phyloP scores from a whole-genome alignment of 768 basidiomycete genomes.

The Russula ochroleuca region DNA sequence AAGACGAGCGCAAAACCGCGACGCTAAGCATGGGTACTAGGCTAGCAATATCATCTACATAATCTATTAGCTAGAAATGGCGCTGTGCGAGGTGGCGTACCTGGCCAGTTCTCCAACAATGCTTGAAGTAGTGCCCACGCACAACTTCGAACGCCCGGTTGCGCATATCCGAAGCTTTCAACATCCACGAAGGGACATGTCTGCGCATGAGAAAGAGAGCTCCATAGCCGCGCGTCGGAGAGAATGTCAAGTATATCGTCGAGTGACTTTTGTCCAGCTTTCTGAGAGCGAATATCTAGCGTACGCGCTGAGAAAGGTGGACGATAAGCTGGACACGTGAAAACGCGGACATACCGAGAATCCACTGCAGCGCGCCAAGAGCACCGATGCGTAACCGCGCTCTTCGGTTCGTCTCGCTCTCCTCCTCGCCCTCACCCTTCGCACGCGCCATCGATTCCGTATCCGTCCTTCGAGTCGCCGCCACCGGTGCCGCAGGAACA shows the following conservation, averaged over 20 bases:
- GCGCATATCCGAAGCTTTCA: constrained; percentile 54
- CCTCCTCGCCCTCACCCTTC: constrained; percentile 60
- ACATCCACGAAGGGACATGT: constrained; percentile 42
- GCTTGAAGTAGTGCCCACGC: constrained; percentile 57
- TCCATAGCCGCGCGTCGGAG: constrained; percentile 56
- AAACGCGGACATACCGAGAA: constrained; percentile 47
- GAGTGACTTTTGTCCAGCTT: constrained; percentile 4
- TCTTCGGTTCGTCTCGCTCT: constrained; percentile 62
- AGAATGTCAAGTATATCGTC: constrained; percentile 41
- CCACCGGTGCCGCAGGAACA: constrained; percentile 19
- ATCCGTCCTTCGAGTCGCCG: constrained; percentile 34
- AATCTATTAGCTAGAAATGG: not conserved
- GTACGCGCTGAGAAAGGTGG: not conserved
- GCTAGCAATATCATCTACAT: constrained; percentile 31
- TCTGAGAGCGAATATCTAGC: constrained; percentile 22
- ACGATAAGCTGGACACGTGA: constrained; percentile 3
- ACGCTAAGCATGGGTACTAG: constrained; percentile 49
- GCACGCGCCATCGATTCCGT: constrained; percentile 32
- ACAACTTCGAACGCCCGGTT: constrained; percentile 69
- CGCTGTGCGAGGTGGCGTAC: constrained; percentile 31
- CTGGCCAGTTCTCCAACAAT: constrained; percentile 45
- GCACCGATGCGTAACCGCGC: constrained; percentile 67
- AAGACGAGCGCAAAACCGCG: constrained; percentile 61
- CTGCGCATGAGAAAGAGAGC: constrained; percentile 45
- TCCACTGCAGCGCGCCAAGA: constrained; percentile 60